Evolutionary conservation across 169 alveolate genomes (phyloP).

Genomic region (Sarcocystis neurona): DNA sequence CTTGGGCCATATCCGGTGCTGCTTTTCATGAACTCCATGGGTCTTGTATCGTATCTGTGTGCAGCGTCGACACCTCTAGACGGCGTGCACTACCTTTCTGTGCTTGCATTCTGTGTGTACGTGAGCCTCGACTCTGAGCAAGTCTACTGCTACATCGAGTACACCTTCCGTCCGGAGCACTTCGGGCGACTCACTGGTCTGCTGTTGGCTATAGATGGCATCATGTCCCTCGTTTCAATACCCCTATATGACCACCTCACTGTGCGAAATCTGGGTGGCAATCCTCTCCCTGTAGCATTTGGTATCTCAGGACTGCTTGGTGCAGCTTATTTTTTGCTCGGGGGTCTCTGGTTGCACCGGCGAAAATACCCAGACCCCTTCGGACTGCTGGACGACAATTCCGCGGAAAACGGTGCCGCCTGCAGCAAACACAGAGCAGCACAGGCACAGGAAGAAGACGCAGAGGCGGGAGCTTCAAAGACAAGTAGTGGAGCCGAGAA

Average conservation of each 20-base stretch:
- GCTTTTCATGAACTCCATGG: slow-evolving; percentile 40
- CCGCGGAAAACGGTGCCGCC: neutral
- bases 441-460: too few species aligned
- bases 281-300: slow-evolving; percentile 2
- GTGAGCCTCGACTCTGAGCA: slow-evolving; percentile 44
- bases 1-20: slow-evolving; percentile 38
- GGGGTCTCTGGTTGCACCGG: neutral
- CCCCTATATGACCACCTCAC: slow-evolving; percentile 54
- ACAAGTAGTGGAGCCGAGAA: too few species aligned
- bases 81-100: neutral
- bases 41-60: slow-evolving; percentile 30
- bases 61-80: neutral
- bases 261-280: slow-evolving; percentile 26
- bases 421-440: too few species aligned
- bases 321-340: neutral
- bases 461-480: neutral
- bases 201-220: slow-evolving; percentile 34
- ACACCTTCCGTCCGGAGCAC: slow-evolving; percentile 15
- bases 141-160: slow-evolving; percentile 43
- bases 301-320: neutral
- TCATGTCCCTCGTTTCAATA: slow-evolving; percentile 38
- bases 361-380: neutral
- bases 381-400: too few species aligned
- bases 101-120: slow-evolving; percentile 30
- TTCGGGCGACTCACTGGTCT: slow-evolving; percentile 54